Evolutionary conservation across 2,329 filamentous ascomycete genomes (phyloP).

Genomic region (Ophiosphaerella herpotricha): DNA sequence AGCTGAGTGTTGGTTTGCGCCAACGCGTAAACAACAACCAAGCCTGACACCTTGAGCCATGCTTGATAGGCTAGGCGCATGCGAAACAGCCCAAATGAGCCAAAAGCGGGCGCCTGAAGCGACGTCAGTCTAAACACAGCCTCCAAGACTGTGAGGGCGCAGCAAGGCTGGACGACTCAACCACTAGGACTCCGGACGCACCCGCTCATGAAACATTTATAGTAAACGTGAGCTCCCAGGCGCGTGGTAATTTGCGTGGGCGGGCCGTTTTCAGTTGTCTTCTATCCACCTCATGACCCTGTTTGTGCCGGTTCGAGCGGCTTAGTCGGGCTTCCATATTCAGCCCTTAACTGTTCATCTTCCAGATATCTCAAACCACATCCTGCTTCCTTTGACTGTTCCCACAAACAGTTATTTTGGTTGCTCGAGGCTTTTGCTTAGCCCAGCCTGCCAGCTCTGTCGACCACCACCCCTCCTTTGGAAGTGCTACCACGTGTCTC

Average conservation of each 20-base stretch:
- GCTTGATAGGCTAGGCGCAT: slow-evolving; percentile 17
- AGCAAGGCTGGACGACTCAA: slow-evolving; percentile 18
- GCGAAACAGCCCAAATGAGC: slow-evolving; percentile 14
- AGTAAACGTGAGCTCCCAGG: slow-evolving; percentile 18
- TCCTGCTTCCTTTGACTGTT: slow-evolving; percentile 24
- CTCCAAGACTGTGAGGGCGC: slow-evolving; percentile 20
- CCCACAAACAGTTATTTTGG: slow-evolving; percentile 25
- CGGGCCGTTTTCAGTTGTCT: slow-evolving; percentile 8
- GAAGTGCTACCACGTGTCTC: slow-evolving; percentile 1
- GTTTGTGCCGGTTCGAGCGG: slow-evolving; percentile 15
- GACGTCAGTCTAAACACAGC: slow-evolving; percentile 25
- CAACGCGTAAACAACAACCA: slow-evolving; percentile 2
- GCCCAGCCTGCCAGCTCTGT: slow-evolving; percentile 6
- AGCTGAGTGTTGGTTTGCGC: slow-evolving; percentile 11
- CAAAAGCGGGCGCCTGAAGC: slow-evolving; percentile 24
- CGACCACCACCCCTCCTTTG: slow-evolving; percentile 15
- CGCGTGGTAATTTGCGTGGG: slow-evolving; percentile 18
- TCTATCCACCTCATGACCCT: slow-evolving; percentile 21
- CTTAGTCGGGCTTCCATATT: slow-evolving; percentile 17
- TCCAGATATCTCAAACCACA: slow-evolving; percentile 12
- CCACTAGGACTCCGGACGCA: slow-evolving; percentile 9
- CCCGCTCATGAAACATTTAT: slow-evolving; percentile 24
- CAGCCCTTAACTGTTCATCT: slow-evolving; percentile 17
- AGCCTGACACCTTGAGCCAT: slow-evolving; percentile 10
- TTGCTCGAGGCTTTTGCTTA: slow-evolving; percentile 18